Percentiles rank a stretch among this genome's conserved stretches.
Conservation (phyloP, 306 rosid species). For the Delonix regia region DNA sequence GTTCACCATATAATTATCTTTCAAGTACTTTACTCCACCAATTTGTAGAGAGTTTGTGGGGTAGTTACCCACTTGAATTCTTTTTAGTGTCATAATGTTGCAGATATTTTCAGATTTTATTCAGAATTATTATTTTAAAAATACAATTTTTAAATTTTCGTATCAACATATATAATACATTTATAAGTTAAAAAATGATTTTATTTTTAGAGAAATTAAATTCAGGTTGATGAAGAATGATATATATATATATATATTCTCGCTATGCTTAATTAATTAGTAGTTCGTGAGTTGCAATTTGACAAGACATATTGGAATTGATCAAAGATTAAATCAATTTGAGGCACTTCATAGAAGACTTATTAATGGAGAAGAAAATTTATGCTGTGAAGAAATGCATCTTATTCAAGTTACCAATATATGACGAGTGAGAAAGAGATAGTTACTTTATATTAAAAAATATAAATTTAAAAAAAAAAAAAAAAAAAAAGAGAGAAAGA, state of each 20-base stretch:
- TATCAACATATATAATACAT: no score
- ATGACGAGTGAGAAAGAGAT: conserved; percentile 17
- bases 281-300: no score
- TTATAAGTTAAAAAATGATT: no score
- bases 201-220: no score
- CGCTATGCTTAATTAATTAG: no score
- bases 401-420: background rate
- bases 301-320: background rate
- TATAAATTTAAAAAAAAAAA: no score
- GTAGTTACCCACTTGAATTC: background rate
- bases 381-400: conserved; percentile 8
- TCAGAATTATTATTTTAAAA: background rate
- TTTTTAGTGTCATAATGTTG: background rate
- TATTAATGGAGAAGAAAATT: background rate
- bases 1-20: conserved; percentile 32
- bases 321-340: background rate
- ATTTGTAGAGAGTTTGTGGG: background rate
- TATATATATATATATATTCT: no score
- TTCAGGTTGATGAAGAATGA: background rate
- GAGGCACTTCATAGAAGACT: conserved; percentile 8
- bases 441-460: no score
- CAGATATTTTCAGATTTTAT: background rate
- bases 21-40: conserved; percentile 48
- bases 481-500: no score
- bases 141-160: background rate